Evolutionary conservation across 2,329 filamentous ascomycete species (phyloP), one percentile per base, ranked within the genome.

Genomic region (Coniochaeta sp.): DNA sequence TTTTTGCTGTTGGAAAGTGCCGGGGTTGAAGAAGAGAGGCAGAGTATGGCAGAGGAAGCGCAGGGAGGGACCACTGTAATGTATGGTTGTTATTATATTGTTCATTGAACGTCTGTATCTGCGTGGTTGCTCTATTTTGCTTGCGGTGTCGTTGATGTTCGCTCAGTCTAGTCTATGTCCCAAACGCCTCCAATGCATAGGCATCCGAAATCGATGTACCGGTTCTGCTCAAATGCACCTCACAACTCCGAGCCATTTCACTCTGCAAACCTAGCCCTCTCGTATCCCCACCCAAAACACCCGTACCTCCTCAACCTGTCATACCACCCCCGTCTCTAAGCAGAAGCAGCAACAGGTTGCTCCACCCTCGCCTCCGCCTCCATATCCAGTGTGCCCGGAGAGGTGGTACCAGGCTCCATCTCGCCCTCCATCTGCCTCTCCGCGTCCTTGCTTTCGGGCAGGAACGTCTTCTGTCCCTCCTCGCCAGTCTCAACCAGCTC

Each of bases 361-460:
- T 42, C 38, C 12, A 26, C 38, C 14, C 10, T 26, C 5, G 18
- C 38, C 18, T 14, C 38, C 14, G 38, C 26, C 38, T 42, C 38
- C 12, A 22, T 22, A 18, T 42, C 38, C 18, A 42, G 38, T 13
- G 38, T 26, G 3, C 38, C 38, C 18, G 38, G 38, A 42, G 38
- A 18, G 14, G 45, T 47, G 2, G 28, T 26, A 22, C 40, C 38
- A 14, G 67, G 67, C 54, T 71, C 69, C 13, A 71, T 64, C 20
- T 66, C 63, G 10, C 56, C 58, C 22, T 67, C 67, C 64, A 70
- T 69, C 20, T 59, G 58, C 16, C 60, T 58, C 54, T 71, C 67
- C 47, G 59, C 14, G 24, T 62, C 42, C 53, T 56, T 55, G 9
- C 49, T 51, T 24, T 57, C 57, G 2, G 51, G 20, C 28, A 31